Evolutionary conservation across 139 green algal genomes (phyloP), one percentile per base, ranked within the genome.

Genomic region (Zygnema cylindricum): DNA sequence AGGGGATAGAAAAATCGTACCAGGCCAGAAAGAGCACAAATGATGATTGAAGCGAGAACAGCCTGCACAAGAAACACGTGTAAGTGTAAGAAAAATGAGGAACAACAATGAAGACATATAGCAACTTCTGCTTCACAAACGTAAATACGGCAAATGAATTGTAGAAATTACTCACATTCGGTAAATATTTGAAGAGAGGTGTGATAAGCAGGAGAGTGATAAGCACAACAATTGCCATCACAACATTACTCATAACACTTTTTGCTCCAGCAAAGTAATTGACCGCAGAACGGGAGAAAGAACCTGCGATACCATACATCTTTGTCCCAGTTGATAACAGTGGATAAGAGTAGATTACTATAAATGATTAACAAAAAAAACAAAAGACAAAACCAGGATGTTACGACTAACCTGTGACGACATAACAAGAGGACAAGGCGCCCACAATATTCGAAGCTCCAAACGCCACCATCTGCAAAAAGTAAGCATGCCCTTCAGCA

Each of bases 201-300:
- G 84, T 85, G 7, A 85, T 33, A 2, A 36, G 25, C 32, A 57
- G 21, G 32, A 89, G 33, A 25, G 69, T 38, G 39, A 89, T 25
- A 2, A 89, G 69, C 1, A 89, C n/a, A 1, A 91, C 22, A 0
- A 55, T 0, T 0, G 86, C 2, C 55, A 86, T 91, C 25, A 88
- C 57, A 35, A 91, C 78, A 49, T 77, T 55, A 1, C 41, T 87
- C 57, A 91, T 25, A 11, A 69, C 40, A n/a, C 1, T 91, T 35
- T 69, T 85, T 2, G 78, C 78, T 33, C 86, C 86, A 1, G 79
- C 76, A 21, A 54, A 39, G 16, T 69, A 76, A 77, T 91, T 91
- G 7, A 91, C 86, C 0, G 86, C 78, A 0, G 86, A 69, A 16
- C 86, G 86, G 1, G 86, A 91, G 86, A 91, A 91, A 3, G 81